These are phyloP conservation scores for Neofusicoccum laricinum DNA, from an alignment of 2,329 filamentous ascomycete species.

Conservation along the genomic window DNA sequence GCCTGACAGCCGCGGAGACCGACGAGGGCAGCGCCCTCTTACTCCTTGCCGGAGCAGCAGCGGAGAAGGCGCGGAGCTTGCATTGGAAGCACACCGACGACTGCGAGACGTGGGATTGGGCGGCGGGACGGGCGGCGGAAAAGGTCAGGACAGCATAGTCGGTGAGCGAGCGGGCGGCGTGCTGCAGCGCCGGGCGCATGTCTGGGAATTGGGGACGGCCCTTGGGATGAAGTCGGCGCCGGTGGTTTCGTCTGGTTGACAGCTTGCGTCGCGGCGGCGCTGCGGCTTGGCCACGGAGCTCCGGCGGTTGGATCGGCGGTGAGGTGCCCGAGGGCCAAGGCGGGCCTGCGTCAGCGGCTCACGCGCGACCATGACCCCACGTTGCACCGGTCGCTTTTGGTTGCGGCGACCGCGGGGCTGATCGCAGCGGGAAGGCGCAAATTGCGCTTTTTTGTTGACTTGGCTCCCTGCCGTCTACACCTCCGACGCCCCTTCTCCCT, in stretches of 20 bases:
- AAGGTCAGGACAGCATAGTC: slow-evolving; percentile 21
- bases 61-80: slow-evolving; percentile 27
- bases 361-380: not conserved
- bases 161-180: slow-evolving; percentile 35
- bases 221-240: not conserved
- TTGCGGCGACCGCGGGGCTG: not conserved
- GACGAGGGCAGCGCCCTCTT: not conserved
- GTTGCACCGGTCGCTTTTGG: not conserved
- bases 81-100: slow-evolving; percentile 29
- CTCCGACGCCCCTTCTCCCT: not conserved
- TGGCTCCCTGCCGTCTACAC: not conserved
- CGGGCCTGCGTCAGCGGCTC: not conserved
- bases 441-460: slow-evolving; percentile 7
- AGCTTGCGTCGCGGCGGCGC: too few relatives aligned
- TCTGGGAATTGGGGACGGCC: not conserved
- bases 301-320: not conserved
- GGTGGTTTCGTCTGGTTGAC: not conserved
- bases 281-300: not conserved
- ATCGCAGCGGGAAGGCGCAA: not conserved
- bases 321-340: not conserved
- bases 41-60: not conserved
- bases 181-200: slow-evolving; percentile 41
- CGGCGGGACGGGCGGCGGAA: not conserved
- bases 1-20: not conserved
- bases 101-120: not conserved